Base-by-base conservation (phyloP, 805 yeast genomes). In the Ogataea thermomethanolica region DNA sequence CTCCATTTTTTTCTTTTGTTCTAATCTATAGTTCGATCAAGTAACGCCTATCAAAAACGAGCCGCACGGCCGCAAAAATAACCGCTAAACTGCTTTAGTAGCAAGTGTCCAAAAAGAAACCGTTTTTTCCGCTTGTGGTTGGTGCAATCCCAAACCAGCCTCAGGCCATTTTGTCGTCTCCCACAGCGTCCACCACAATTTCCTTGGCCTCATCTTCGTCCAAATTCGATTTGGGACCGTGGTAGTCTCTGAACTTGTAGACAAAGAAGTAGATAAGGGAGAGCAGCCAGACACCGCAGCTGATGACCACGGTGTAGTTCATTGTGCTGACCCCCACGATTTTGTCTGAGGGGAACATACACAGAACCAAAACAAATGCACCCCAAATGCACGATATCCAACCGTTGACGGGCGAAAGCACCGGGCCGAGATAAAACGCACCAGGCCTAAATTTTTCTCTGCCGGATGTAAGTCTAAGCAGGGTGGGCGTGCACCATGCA, bases 271-370 rank as follows among this genome's bases (percentile, higher is more conserved):
- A 79, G 1, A 69, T 40, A 37, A 70, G 48, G 1, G 82, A 65
- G 11, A 78, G 58, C 3, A 74, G 42, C 82, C 83, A 77, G 9
- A 76, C 72, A 6, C 81, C 80, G 21, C 74, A 72, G 20, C 78
- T 78, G 41, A 82, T 78, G 3, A 77, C 84, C 50, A 73, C 72
- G 0, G 87, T 78, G 57, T 82, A 83, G 62, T 83, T 83, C 90
- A 83, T 82, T n/a, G 75, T 62, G 0, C 62, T 61, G 39, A 66
- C 67, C 24, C 63, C 61, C 6, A 72, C 75, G 20, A 52, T 46
- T 23, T 55, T 59, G 7, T 50, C 44, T 12, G 71, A 62, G 22
- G 91, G 91, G 65, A 82, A 74, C 81, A 78, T 76, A 30, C 74
- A 68, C 62, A 82, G 59, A 13, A 78, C 62, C 24, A 82, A 74